A percentile compares a stretch with the other conserved stretches of the same genome.
These are phyloP conservation scores for Geotrichum aggregatum DNA, from an alignment of 1,139 yeast species.

Conservation along the genomic window DNA sequence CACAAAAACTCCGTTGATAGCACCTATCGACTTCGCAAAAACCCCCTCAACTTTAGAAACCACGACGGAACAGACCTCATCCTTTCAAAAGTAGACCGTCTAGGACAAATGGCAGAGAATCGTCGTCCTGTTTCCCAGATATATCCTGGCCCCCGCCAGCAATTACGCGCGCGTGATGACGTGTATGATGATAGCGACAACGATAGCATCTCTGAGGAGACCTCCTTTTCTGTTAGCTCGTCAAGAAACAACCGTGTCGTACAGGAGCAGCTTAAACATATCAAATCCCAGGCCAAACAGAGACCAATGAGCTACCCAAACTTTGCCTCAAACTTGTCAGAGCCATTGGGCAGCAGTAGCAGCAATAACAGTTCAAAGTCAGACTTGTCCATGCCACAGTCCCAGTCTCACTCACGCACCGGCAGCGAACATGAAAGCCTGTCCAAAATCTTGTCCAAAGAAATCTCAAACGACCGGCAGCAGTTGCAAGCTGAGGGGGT, in stretches of 20 bases:
- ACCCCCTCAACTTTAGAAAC: conserved; percentile 17
- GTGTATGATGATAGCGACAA: conserved; percentile 15
- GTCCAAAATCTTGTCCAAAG: conserved; percentile 7
- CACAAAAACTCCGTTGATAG: conserved; percentile 18
- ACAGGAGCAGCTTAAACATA: conserved; percentile 2
- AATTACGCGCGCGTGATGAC: neutral
- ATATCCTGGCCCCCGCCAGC: conserved; percentile 10
- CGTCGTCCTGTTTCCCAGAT: conserved; percentile 14
- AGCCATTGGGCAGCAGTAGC: neutral
- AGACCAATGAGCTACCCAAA: conserved; percentile 18
- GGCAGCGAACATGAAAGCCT: conserved; percentile 13
- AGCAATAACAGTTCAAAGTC: neutral
- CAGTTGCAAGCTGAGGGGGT: conserved; percentile 11
- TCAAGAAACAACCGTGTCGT: neutral
- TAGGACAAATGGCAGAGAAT: conserved; percentile 19
- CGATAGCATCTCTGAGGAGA: conserved; percentile 17
- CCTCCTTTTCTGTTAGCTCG: neutral
- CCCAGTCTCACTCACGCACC: conserved; percentile 7
- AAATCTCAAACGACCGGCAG: conserved; percentile 6
- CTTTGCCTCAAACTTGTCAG: neutral
- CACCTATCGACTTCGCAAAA: conserved; percentile 16
- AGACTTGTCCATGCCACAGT: neutral
- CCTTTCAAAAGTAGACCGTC: conserved; percentile 15
- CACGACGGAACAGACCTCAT: conserved; percentile 20
- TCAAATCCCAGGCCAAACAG: neutral